Evolutionary conservation across 192 early-diverging fungal genomes (phyloP).

Genomic region (Obelidium mucronatum): DNA sequence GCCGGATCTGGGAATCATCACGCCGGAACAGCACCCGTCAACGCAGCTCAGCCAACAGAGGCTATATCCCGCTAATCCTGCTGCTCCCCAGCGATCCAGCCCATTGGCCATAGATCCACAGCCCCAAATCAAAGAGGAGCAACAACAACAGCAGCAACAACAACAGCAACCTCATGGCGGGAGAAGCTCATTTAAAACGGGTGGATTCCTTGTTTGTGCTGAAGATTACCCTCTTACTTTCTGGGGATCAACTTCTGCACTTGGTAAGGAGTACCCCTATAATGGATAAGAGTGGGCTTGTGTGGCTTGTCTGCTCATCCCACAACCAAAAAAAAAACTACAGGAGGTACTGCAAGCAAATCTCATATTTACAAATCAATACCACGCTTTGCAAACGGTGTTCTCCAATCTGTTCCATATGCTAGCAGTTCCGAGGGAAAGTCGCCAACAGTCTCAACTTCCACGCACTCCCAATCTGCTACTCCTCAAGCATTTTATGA

Average conservation of each 20-base stretch:
- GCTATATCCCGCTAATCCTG: neutral
- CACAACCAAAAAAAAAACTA: no score
- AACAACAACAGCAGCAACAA: neutral
- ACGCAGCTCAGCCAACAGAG: neutral
- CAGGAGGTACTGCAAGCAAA: conserved; percentile 7
- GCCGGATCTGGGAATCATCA: neutral
- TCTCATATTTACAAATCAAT: conserved; percentile 20
- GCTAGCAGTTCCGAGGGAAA: no score
- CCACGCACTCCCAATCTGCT: neutral
- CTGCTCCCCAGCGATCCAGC: neutral
- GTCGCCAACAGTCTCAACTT: neutral
- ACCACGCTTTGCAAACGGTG: conserved; percentile 12
- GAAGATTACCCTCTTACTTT: conserved; percentile 14
- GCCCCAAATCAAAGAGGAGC: neutral
- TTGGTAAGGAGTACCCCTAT: conserved; percentile 6
- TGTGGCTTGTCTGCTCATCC: neutral
- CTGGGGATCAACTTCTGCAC: conserved; percentile 19
- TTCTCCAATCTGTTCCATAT: no score
- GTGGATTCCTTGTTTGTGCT: conserved; percentile 8
- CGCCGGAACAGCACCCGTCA: neutral
- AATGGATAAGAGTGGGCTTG: neutral
- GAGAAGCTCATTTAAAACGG: conserved; percentile 8
- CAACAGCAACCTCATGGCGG: neutral
- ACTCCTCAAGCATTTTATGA: no score
- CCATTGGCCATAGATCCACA: neutral